These are phyloP conservation scores for Fusarium tricinctum DNA, from an alignment of 2,329 filamentous ascomycete genomes.

Conservation along the genomic window DNA sequence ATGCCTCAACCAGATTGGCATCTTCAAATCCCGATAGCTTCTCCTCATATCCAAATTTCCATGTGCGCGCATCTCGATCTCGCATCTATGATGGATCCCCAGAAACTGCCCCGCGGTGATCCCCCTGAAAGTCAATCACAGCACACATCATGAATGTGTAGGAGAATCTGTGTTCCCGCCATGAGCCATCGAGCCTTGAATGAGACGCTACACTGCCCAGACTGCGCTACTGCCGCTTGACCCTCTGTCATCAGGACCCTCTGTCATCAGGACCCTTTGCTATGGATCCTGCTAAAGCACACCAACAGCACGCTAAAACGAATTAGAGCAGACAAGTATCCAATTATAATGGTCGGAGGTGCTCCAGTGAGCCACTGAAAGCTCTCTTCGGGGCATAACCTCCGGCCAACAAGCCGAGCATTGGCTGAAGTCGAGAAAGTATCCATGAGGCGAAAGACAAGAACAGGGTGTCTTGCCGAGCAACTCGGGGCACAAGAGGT, in stretches of 20 bases:
- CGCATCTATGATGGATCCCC: not conserved
- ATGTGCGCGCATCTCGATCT: conserved; percentile 4
- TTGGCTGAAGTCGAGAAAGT: conserved; percentile 5
- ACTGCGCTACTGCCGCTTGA: conserved; percentile 35
- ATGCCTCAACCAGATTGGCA: not conserved
- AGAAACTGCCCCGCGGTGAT: conserved; percentile 22
- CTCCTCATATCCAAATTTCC: not conserved
- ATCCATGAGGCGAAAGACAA: conserved; percentile 14
- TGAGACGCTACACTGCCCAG: conserved; percentile 10
- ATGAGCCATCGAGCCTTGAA: conserved; percentile 10
- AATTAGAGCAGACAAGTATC: not conserved
- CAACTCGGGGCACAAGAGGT: conserved; percentile 24
- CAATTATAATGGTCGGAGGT: conserved; percentile 10
- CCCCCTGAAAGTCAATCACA: conserved; percentile 31
- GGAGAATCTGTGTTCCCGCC: conserved; percentile 17
- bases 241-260: conserved; percentile 13
- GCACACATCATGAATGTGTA: conserved; percentile 21
- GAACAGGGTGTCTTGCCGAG: conserved; percentile 21
- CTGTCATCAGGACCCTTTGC: conserved; percentile 18
- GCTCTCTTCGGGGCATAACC: conserved; percentile 33
- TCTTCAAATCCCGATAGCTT: conserved; percentile 3
- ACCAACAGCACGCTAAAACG: conserved; percentile 18
- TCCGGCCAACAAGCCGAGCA: conserved; percentile 14
- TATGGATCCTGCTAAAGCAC: conserved; percentile 24
- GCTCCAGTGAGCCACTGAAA: not conserved